Conservation (phyloP, 371 early-diverging fungal species). For the Lichtheimia ornata region DNA sequence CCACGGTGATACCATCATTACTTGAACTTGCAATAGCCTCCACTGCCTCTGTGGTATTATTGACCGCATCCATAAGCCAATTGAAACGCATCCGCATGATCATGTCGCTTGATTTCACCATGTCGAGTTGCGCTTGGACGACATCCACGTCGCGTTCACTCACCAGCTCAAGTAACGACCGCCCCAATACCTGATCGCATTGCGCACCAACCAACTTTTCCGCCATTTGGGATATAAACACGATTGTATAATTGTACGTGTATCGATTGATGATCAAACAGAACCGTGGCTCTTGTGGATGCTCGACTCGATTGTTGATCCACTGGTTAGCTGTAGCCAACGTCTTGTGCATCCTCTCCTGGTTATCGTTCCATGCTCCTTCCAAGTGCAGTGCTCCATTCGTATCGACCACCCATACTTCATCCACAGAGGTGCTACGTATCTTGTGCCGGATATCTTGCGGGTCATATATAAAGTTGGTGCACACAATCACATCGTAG, state of each 20-base stretch:
- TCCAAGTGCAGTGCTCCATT: constrained; percentile 27
- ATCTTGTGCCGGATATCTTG: constrained; percentile 21
- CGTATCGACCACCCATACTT: constrained; percentile 14
- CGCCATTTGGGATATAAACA: constrained; percentile 26
- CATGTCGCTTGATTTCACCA: constrained; percentile 30
- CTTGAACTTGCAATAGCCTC: constrained; percentile 41
- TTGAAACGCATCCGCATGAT: constrained; percentile 41
- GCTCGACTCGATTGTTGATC: constrained; percentile 20
- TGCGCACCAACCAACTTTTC: constrained; percentile 25
- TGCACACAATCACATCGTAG: constrained; percentile 32
- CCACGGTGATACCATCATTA: constrained; percentile 51
- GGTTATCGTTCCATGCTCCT: constrained; percentile 34
- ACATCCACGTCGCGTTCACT: constrained; percentile 22
- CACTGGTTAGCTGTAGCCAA: constrained; percentile 20
- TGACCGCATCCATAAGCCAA: constrained; percentile 29
- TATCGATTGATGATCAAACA: constrained; percentile 42
- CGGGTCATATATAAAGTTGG: constrained; percentile 25
- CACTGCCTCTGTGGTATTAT: constrained; percentile 15
- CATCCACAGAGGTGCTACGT: constrained; percentile 34
- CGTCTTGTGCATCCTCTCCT: constrained; percentile 21
- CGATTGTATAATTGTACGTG: constrained; percentile 28
- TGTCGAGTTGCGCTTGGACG: constrained; percentile 24
- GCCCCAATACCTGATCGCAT: constrained; percentile 21
- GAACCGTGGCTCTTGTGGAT: constrained; percentile 26
- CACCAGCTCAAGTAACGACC: constrained; percentile 29